These are phyloP conservation scores for Eucalyptus curtisii DNA, from an alignment of 345 rosid species.

Conservation along the genomic window DNA sequence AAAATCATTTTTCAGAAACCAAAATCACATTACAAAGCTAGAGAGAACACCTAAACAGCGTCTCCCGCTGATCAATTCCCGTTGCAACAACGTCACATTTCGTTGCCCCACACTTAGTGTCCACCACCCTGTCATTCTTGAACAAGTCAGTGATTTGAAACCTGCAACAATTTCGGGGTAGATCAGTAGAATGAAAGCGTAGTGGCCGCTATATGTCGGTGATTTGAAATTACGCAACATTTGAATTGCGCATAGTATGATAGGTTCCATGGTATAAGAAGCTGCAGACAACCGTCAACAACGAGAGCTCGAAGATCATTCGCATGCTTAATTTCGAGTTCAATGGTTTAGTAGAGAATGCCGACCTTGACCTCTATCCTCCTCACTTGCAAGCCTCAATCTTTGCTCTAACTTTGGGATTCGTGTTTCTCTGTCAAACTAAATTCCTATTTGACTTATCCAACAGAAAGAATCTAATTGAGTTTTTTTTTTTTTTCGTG, in stretches of 20 bases:
- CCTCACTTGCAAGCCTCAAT: slow-evolving; percentile 8
- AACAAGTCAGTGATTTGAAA: no score
- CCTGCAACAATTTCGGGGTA: no score
- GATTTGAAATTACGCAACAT: accelerated
- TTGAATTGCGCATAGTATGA: no score
- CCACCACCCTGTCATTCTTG: neutral
- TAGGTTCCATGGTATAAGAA: neutral
- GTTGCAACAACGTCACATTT: neutral
- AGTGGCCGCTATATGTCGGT: no score
- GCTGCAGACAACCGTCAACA: accelerated
- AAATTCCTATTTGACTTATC: neutral
- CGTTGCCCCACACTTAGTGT: neutral
- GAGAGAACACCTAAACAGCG: neutral
- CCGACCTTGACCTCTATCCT: slow-evolving; percentile 23
- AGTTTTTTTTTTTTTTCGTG: accelerated
- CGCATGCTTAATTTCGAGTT: neutral
- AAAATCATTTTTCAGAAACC: no score
- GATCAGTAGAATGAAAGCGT: no score
- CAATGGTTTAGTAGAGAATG: slow-evolving; percentile 15
- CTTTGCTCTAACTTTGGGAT: neutral
- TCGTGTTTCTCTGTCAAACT: neutral
- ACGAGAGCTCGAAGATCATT: neutral
- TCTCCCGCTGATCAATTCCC: neutral
- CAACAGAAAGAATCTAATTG: neutral
- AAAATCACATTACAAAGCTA: accelerated